Conservation (phyloP, 805 yeast genomes). For the Candida pseudofarinosa region DNA sequence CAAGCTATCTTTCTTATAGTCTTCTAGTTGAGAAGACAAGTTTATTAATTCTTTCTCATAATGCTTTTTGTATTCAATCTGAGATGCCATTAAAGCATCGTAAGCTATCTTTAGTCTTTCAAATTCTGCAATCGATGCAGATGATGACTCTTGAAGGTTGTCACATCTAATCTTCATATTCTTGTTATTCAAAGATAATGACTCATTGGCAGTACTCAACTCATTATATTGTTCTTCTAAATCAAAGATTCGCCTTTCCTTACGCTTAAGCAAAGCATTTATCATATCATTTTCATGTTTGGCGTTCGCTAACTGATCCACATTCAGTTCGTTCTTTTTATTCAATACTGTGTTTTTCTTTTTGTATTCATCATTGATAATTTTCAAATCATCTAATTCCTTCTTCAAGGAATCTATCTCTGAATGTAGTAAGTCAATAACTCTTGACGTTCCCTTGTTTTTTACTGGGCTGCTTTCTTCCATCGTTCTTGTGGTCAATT, state of each 20-base stretch:
- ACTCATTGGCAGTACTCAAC: constrained; percentile 43
- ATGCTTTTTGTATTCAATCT: constrained; percentile 47
- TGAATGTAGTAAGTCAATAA: constrained; percentile 53
- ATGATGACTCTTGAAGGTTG: constrained; percentile 44
- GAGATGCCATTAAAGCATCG: constrained; percentile 51
- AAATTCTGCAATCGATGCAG: constrained; percentile 44
- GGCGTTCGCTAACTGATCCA: constrained; percentile 63
- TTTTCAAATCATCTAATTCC: constrained; percentile 39
- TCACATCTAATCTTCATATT: constrained; percentile 47
- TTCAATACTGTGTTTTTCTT: constrained; percentile 48
- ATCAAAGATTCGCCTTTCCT: constrained; percentile 64
- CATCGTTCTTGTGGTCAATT: constrained; percentile 9
- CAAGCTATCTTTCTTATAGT: constrained; percentile 34
- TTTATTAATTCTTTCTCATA: constrained; percentile 41
- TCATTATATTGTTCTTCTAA: constrained; percentile 57
- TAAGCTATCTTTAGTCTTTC: constrained; percentile 56
- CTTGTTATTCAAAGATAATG: constrained; percentile 46
- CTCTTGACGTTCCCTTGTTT: constrained; percentile 20
- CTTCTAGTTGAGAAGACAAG: constrained; percentile 33
- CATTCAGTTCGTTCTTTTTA: constrained; percentile 48
- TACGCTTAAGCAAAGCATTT: constrained; percentile 62
- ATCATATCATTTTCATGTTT: constrained; percentile 78
- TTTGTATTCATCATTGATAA: constrained; percentile 44
- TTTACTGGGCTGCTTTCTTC: constrained; percentile 20
- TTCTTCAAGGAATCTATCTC: constrained; percentile 41